Conservation (phyloP, 345 rosid genomes). For the Melaleuca quinquenervia region DNA sequence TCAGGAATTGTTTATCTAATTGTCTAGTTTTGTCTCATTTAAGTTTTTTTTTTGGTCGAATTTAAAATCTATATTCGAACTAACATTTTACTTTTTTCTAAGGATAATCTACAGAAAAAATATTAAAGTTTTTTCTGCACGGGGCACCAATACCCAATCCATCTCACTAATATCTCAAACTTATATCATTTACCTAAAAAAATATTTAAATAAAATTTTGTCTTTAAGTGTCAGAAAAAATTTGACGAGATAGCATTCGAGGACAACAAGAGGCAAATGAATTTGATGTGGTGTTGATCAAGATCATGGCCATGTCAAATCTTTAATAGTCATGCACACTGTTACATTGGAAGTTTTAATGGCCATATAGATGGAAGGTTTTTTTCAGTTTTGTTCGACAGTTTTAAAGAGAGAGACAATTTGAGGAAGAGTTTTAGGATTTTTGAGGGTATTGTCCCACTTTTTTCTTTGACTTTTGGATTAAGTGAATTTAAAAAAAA, state of each 20-base stretch:
- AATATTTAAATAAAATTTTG: not conserved
- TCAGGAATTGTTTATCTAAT: not conserved
- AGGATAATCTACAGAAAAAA: not conserved
- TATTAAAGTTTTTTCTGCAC: not conserved
- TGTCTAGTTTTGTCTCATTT: not conserved
- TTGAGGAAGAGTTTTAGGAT: not conserved
- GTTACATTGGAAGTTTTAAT: not conserved
- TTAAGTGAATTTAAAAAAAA: not conserved
- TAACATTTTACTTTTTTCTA: not conserved
- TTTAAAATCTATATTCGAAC: not conserved
- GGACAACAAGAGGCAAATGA: too few relatives aligned
- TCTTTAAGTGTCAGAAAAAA: not conserved
- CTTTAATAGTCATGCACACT: not conserved
- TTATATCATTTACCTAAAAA: not conserved
- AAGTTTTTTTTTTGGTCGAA: too few relatives aligned
- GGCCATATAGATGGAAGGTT: not conserved
- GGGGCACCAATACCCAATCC: not conserved
- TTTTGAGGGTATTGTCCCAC: not conserved
- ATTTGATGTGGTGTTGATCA: too few relatives aligned
- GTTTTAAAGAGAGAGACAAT: too few relatives aligned
- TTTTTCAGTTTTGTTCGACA: too few relatives aligned
- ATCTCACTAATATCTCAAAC: not conserved
- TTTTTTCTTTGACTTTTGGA: not conserved
- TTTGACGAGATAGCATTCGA: too few relatives aligned
- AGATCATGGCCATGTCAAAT: not conserved